Conservation (phyloP, 176 grass and related monocot species). For the Cymbopogon citratus region DNA sequence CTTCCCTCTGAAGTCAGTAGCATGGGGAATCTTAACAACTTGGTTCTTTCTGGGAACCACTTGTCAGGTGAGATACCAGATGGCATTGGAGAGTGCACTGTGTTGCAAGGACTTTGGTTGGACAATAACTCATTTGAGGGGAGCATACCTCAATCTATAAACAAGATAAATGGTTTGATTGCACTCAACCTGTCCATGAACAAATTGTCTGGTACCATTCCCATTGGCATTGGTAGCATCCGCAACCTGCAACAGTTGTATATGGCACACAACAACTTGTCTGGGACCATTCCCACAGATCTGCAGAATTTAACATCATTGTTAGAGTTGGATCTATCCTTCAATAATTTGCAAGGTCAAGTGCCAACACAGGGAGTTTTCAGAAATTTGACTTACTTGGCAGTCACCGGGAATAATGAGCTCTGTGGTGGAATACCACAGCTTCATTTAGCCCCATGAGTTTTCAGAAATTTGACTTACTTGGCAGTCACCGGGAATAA, state of each 20-base stretch:
- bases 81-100: conserved; percentile 11
- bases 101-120: conserved; percentile 16
- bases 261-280: conserved; percentile 33
- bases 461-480: conserved; percentile 5
- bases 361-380: conserved; percentile 34
- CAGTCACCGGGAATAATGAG: background rate
- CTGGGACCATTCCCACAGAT: background rate
- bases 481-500: conserved; percentile 4
- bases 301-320: conserved; percentile 21
- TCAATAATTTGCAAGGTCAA: conserved; percentile 28
- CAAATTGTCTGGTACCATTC: conserved; percentile 10
- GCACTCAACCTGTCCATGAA: conserved; percentile 28
- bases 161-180: conserved; percentile 5
- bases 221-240: background rate
- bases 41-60: background rate
- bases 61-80: conserved; percentile 37
- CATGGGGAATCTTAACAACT: background rate
- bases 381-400: background rate
- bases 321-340: conserved; percentile 33
- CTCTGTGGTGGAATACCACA: conserved; percentile 36
- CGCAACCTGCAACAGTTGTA: background rate
- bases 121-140: conserved; percentile 40
- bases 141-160: conserved; percentile 24
- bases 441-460: conserved; percentile 16
- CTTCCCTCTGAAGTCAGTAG: background rate